phyloP scores from a whole-genome alignment of 139 green algal species.

The Microglena sp. region DNA sequence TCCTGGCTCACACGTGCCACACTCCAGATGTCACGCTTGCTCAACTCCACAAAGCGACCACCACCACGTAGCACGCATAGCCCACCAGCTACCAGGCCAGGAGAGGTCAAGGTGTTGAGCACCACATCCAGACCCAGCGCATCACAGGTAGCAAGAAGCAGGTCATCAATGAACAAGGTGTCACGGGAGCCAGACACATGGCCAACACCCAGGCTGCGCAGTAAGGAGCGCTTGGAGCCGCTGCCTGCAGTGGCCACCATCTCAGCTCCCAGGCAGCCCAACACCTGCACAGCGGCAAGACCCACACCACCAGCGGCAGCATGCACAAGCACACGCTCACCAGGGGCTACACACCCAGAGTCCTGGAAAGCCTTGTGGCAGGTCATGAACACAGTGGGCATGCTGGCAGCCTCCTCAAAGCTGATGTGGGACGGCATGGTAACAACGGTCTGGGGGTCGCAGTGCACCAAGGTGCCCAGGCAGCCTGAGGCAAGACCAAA shows the following conservation, averaged over 20 bases:
- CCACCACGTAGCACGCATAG: constrained; percentile 42
- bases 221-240: constrained; percentile 56
- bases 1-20: constrained; percentile 47
- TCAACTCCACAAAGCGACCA: constrained; percentile 72
- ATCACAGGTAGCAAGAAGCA: no score
- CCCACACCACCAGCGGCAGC: constrained; percentile 68
- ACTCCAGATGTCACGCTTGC: constrained; percentile 79
- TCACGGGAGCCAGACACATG: constrained; percentile 52
- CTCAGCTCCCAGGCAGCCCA: constrained; percentile 20
- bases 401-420: constrained; percentile 64
- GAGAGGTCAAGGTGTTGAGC: constrained; percentile 77
- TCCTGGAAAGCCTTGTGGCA: constrained; percentile 46
- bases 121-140: constrained; percentile 37
- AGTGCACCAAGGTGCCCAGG: constrained; percentile 53
- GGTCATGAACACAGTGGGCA: constrained; percentile 76
- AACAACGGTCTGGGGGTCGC: constrained; percentile 37
- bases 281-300: constrained; percentile 58
- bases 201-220: constrained; percentile 42
- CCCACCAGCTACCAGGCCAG: constrained; percentile 67
- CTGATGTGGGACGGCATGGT: constrained; percentile 42
- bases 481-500: constrained; percentile 73
- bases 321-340: constrained; percentile 56
- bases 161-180: constrained; percentile 46
- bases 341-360: constrained; percentile 12
- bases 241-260: constrained; percentile 56